Conservation (phyloP, 495 filamentous ascomycete genomes). For the Podospora sp. region DNA sequence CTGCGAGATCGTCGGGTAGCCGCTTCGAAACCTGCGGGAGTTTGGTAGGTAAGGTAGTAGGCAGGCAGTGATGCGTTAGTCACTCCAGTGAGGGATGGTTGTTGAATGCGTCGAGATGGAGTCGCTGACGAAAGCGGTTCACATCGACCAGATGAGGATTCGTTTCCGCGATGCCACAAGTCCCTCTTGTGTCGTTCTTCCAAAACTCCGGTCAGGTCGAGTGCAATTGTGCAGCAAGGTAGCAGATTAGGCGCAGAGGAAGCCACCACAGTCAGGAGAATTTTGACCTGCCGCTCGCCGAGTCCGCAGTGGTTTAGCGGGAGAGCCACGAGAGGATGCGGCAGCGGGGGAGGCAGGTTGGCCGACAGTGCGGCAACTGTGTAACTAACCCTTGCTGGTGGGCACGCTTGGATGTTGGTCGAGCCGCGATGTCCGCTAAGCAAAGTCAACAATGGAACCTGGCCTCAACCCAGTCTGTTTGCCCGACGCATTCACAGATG, state of each 20-base stretch:
- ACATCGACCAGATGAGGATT: not conserved
- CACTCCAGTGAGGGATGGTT: slow-evolving; percentile 2
- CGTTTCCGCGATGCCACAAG: not conserved
- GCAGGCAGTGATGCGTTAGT: not conserved
- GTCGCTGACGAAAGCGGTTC: not conserved
- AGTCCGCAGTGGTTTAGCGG: slow-evolving; percentile 21
- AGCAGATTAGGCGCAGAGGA: not conserved
- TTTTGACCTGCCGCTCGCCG: slow-evolving; percentile 20
- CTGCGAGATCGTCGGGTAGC: not conserved
- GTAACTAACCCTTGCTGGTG: not conserved
- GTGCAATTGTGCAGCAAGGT: not conserved
- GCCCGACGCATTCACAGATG: not conserved
- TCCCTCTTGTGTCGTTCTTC: not conserved
- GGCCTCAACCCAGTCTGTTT: not conserved
- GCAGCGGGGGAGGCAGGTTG: not conserved
- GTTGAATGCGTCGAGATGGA: not conserved
- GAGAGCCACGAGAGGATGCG: slow-evolving; percentile 3
- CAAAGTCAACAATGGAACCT: not conserved
- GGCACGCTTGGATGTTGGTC: not conserved
- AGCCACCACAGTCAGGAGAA: not conserved
- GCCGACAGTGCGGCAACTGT: slow-evolving; percentile 4
- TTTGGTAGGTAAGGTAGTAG: not conserved
- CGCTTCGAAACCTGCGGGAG: not conserved
- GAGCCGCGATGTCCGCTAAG: not conserved
- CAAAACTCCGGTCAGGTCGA: not conserved